Base-by-base conservation (phyloP, 2,329 filamentous ascomycete species). In the Apiospora phragmitis region DNA sequence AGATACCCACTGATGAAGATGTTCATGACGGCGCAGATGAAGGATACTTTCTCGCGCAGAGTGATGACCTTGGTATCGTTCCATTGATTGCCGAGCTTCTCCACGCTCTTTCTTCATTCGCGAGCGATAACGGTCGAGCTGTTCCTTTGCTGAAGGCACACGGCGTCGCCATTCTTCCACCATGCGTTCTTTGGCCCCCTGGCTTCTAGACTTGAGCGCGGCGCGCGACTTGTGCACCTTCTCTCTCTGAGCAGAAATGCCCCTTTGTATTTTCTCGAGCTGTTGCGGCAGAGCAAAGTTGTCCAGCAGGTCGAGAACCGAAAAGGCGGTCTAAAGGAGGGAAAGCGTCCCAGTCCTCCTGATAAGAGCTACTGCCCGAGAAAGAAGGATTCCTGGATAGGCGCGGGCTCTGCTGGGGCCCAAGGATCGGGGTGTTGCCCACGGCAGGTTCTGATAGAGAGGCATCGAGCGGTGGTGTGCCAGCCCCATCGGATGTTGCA, bases 1-100 rank as follows among this genome's bases (percentile, higher is more conserved):
- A 99, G 85, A 80, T 97, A 98, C 71, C 95, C 96, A 75, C 94
- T 97, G 79, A 98, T 91, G 82, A 99, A 97, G 80, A 99, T 96
- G 83, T 99, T 99, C 84, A 98, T 90, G 75, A 98, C 95, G 77
- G 94, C 96, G 72, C 91, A 95, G 73, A 99, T 98, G 82, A 99
- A 99, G 7, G 95, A 95, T 67, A 97, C 85, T 86, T 99, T 99
- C 84, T 99, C 96, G 71, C 95, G 91, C 67, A 93, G 82, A 1
- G 94, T 98, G 76, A 99, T 94, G 11, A 90, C 91, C 77, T 94
- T 94, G 24, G 93, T 94, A 78, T 97, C 93, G 79, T 93, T 96
- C 95, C 95, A 99, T 77, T 91, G 91, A 74, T 88, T 89, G 72
- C 92, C 92, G 43, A 98, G 87, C 75, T 94, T 93, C 77, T 98